A percentile compares a stretch with the other conserved stretches of the same genome.
These are phyloP conservation scores for Pseudoneurospora amorphoporcata DNA, from an alignment of 495 filamentous ascomycete genomes.

Conservation along the genomic window DNA sequence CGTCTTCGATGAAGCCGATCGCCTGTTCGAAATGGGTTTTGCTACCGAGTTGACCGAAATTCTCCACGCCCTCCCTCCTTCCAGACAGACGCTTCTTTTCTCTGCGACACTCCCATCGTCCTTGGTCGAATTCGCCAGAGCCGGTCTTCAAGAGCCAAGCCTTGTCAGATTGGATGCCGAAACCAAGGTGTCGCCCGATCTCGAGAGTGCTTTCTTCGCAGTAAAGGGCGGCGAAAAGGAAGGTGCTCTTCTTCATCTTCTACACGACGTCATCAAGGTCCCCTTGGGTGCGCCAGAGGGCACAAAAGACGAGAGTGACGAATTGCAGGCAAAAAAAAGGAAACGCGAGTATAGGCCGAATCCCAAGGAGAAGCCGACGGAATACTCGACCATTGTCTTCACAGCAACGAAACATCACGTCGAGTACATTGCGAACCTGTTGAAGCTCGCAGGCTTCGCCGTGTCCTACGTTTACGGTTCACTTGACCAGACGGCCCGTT, in stretches of 20 bases:
- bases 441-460: constrained; percentile 66
- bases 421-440: constrained; percentile 74
- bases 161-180: constrained; percentile 85
- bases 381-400: constrained; percentile 88
- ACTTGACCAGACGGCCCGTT: constrained; percentile 84
- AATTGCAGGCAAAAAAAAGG: constrained; percentile 51
- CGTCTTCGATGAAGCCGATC: constrained; percentile 94
- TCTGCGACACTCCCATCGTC: constrained; percentile 90
- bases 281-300: constrained; percentile 61
- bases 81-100: constrained; percentile 84
- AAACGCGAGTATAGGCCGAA: constrained; percentile 49
- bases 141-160: constrained; percentile 80
- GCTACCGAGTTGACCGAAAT: constrained; percentile 88
- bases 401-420: constrained; percentile 94
- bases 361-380: constrained; percentile 47
- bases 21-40: constrained; percentile 97
- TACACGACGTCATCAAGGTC: constrained; percentile 88
- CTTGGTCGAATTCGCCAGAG: constrained; percentile 89
- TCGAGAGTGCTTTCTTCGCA: constrained; percentile 87
- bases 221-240: constrained; percentile 90
- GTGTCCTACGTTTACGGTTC: constrained; percentile 90
- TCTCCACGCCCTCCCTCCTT: constrained; percentile 71
- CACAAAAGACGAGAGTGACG: constrained; percentile 32
- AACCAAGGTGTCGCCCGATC: constrained; percentile 87
- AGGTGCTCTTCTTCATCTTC: constrained; percentile 76